phyloP scores from a whole-genome alignment of 352 stramenopile species.

The Pseudoperonospora humuli region DNA sequence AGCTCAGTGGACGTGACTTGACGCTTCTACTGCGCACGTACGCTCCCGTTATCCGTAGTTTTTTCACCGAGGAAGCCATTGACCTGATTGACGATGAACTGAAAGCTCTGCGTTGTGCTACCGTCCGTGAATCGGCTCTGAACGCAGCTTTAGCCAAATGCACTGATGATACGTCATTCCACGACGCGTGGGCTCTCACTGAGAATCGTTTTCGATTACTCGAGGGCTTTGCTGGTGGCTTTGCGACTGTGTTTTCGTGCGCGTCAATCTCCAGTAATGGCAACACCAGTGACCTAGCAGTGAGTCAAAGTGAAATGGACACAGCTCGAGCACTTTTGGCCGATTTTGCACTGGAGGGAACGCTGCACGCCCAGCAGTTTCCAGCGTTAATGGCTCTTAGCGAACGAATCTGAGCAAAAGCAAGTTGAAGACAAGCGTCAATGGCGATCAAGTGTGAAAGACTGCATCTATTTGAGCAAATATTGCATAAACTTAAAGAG shows the following conservation, averaged over 20 bases:
- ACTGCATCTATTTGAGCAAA: no score
- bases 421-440: no score
- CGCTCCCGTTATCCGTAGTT: conserved; percentile 18
- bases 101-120: conserved; percentile 18
- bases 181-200: conserved; percentile 30
- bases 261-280: conserved; percentile 3
- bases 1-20: conserved; percentile 45
- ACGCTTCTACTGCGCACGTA: conserved; percentile 30
- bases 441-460: no score
- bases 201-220: conserved; percentile 36
- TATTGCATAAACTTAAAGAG: no score
- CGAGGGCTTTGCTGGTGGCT: conserved; percentile 47
- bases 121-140: conserved; percentile 14
- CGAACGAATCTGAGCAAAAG: conserved; percentile 12
- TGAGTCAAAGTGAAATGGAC: conserved; percentile 19
- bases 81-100: conserved; percentile 29
- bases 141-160: conserved; percentile 17
- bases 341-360: conserved; percentile 33
- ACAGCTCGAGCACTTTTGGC: conserved; percentile 16
- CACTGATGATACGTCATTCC: conserved; percentile 27
- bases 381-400: conserved; percentile 16
- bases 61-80: conserved; percentile 23
- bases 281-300: conserved; percentile 14
- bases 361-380: conserved; percentile 44
- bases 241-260: conserved; percentile 40